Conservation (phyloP, 2,329 filamentous ascomycete genomes). For the Dactylellina cionopaga region DNA sequence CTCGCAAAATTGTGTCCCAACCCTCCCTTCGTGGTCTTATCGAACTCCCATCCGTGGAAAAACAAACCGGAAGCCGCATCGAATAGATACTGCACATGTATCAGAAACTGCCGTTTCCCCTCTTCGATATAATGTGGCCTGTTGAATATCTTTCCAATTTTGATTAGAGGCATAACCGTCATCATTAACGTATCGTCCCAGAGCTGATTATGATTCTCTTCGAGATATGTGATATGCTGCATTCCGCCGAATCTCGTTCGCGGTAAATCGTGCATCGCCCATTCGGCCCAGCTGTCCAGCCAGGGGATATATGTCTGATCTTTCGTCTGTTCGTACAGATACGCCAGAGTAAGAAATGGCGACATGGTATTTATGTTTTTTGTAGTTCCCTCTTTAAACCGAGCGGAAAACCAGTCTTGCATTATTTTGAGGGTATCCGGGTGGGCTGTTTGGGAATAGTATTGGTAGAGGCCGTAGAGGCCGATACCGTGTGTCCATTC, state of each 20-base stretch:
- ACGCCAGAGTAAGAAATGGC: slow-evolving; percentile 77
- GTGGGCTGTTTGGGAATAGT: slow-evolving; percentile 77
- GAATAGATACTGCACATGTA: slow-evolving; percentile 82
- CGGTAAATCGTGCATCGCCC: slow-evolving; percentile 80
- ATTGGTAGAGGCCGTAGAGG: slow-evolving; percentile 83
- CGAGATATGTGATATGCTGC: slow-evolving; percentile 61
- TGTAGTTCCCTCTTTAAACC: slow-evolving; percentile 77
- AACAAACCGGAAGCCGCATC: slow-evolving; percentile 77
- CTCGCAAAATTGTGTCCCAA: slow-evolving; percentile 70
- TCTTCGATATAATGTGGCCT: slow-evolving; percentile 79
- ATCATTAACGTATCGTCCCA: slow-evolving; percentile 92
- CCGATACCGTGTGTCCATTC: slow-evolving; percentile 85
- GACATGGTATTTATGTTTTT: slow-evolving; percentile 84
- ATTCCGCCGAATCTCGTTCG: slow-evolving; percentile 73
- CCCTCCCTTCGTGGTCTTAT: slow-evolving; percentile 63
- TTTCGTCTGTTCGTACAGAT: slow-evolving; percentile 78
- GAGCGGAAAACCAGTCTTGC: slow-evolving; percentile 76
- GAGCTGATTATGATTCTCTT: slow-evolving; percentile 76
- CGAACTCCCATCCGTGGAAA: slow-evolving; percentile 84
- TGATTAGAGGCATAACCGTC: slow-evolving; percentile 82
- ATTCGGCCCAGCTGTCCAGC: slow-evolving; percentile 83
- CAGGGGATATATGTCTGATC: slow-evolving; percentile 77
- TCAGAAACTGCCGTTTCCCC: slow-evolving; percentile 78
- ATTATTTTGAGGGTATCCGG: slow-evolving; percentile 72
- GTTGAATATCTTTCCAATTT: slow-evolving; percentile 77